Evolutionary conservation across 352 stramenopile species (phyloP).

Genomic region (Poterioochromonas sp.): DNA sequence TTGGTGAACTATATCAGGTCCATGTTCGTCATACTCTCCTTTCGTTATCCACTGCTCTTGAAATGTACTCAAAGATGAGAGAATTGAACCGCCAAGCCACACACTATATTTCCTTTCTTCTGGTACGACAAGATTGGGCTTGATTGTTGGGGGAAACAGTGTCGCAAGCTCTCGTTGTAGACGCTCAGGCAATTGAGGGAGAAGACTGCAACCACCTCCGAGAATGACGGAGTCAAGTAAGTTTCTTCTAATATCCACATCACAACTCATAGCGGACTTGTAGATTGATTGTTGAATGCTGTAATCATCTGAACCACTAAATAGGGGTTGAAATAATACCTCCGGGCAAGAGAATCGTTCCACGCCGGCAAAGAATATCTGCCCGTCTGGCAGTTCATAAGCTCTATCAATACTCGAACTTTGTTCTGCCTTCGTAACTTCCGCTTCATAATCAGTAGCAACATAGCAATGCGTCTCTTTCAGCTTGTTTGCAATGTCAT

Average conservation of each 20-base stretch:
- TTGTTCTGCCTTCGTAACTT: conserved; percentile 80
- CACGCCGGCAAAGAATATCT: conserved; percentile 91
- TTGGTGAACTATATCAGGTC: too few relatives aligned
- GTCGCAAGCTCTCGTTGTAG: too few relatives aligned
- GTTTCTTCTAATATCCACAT: conserved; percentile 80
- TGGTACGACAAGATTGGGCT: too few relatives aligned
- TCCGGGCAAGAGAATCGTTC: conserved; percentile 86
- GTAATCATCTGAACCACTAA: conserved; percentile 73
- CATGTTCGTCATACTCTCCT: too few relatives aligned
- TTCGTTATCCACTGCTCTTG: too few relatives aligned
- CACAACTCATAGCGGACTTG: conserved; percentile 76
- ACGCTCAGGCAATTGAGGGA: too few relatives aligned
- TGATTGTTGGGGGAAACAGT: too few relatives aligned
- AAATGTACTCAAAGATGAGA: too few relatives aligned
- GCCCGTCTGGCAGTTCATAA: conserved; percentile 91
- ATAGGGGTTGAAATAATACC: conserved; percentile 85
- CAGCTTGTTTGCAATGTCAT: conserved; percentile 86
- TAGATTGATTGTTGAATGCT: conserved; percentile 77
- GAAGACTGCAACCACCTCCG: conserved; percentile 88
- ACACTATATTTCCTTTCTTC: too few relatives aligned
- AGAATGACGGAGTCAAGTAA: conserved; percentile 91
- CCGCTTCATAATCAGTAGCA: too few relatives aligned
- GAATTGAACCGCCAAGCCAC: too few relatives aligned
- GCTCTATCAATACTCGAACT: conserved; percentile 80
- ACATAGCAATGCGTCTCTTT: too few relatives aligned